Evolutionary conservation across 345 rosid species (phyloP), one percentile per base, ranked within the genome.

Genomic region (Pelargonium nanum): DNA sequence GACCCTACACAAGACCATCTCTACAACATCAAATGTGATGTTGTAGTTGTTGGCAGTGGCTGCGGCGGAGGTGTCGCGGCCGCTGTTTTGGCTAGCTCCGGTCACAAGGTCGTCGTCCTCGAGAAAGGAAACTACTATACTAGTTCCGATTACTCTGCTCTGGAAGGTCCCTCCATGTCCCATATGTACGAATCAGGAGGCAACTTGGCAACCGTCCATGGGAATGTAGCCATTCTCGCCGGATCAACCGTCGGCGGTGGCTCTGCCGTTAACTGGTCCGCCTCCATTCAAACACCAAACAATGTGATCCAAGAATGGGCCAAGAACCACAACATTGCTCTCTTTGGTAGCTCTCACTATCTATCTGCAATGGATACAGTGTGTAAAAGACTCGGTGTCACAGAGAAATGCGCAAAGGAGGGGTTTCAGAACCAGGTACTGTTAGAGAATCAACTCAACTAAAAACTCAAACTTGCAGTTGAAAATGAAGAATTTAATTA

Each of bases 201-300:
- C 9, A 55, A 84, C 16, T 72, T 85, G 8, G 24, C 91, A 5
- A 73, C 69, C 7, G 22, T 56, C 17, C 76, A 77, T 10, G 88
- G 73, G 19, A 74, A 72, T 6, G 0, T 78, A 0, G 16, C 71
- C 70, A 25, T 87, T 0, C 19, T 87, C 24, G 97, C 98, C 15
- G 98, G 95, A 51, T 74, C 97, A 20, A 78, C 85, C 0, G 86
- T 92, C 6, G 98, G 98, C 0, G 98, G 98, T 13, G 98, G 96
- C 15, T 87, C 98, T 0, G 88, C 88, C 51, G 64, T 92, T 52
- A 92, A 92, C 55, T 92, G 97, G 97, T 92, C 97, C 2, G 98
- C 91, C 0, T 82, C 84, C 64, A 81, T 92, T 61, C 82, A 68
- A 23, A 89, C 99, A 0, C 99, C 99, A 0, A 62, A 68, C 1